Base-by-base conservation (phyloP, 2,329 filamentous ascomycete species). In the Botrytis tulipae region DNA sequence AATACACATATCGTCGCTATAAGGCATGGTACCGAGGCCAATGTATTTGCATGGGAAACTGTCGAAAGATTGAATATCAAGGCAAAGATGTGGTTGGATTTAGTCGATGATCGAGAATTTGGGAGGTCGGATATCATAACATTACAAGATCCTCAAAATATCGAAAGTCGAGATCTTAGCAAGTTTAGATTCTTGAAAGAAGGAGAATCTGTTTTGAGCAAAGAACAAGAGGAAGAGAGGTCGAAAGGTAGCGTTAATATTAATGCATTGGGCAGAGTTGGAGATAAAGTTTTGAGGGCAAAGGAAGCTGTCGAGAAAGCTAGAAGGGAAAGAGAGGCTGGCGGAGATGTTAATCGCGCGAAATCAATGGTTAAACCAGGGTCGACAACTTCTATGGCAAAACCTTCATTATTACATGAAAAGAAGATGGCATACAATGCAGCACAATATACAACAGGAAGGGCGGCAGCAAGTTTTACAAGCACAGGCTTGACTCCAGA, bases 1-100 rank as follows among this genome's bases (percentile, higher is more conserved):
- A 98, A 98, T 83, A 98, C 96, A 6, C 96, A 98, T 82, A 93
- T 99, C 74, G 93, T 98, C 63, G 95, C 95, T 25, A 87, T 99
- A 76, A 88, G 90, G 73, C 90, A 92, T 82, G 90, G 89, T 72
- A 92, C 87, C 72, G 95, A 95, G 73, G 95, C 95, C 68, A 99
- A 99, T 83, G 96, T 97, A 7, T 99, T 98, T 81, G 91, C 95
- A 1, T 98, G 92, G 89, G 97, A 99, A 80, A 99, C 97, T 1
- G 90, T 99, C 54, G 93, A 98, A 83, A 89, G 93, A 78, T 89
- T 99, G 84, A 99, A 99, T 82, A 92, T 99, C 83, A 98, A 98
- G 85, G 88, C 94, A 68, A 98, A 98, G 87, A 92, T 97, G 85
- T 99, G 96, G 96, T 88, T 87, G 77, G 96, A 99, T 83, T 84